Evolutionary conservation across 2,329 filamentous ascomycete genomes (phyloP), one percentile per base, ranked within the genome.

Genomic region (Colletotrichum incanum): DNA sequence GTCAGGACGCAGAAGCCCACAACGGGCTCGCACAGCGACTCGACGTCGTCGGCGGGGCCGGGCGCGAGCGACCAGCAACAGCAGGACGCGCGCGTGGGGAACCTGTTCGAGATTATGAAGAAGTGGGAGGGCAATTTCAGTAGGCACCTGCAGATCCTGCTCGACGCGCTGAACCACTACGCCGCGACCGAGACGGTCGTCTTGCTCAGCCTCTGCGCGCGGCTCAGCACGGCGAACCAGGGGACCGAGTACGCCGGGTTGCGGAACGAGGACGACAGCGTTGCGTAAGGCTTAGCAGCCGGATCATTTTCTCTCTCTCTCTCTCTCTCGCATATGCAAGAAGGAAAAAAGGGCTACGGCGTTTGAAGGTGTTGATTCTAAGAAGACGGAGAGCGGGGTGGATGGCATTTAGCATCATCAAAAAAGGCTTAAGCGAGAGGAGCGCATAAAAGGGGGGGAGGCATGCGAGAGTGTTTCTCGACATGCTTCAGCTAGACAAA

Each of bases 101-200:
- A 96, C 78, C 87, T 98, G 66, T 93, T 94, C 73, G 95, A 98
- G 75, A 94, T 95, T 71, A 90, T 99, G 72, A 90, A 91, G 79
- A 95, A 96, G 83, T 98, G 97, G 85, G 96, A 99, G 82, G 91
- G 92, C 75, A 97, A 98, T 79, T 99, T 99, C 80, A 93, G 93
- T 69, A 87, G 95, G 58, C 96, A 98, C 82, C 84, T 99, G 77
- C 95, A 97, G 84, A 98, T 98, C 76, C 83, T 99, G 77, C 90
- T 98, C 47, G 96, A 98, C 80, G 96, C 94, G 73, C 87, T 99
- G 74, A 98, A 99, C 77, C 98, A 98, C 82, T 97, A 98, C 77
- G 96, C 96, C 3, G 96, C 96, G 0, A 98, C 96, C 0, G 96
- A 99, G 85, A 98, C 96, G 49, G 96, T 98, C 3, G 96, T 98